Percentiles rank a stretch among this genome's conserved stretches.
phyloP scores from a whole-genome alignment of 1,284 basidiomycete species.

The Moesziomyces parantarcticus region DNA sequence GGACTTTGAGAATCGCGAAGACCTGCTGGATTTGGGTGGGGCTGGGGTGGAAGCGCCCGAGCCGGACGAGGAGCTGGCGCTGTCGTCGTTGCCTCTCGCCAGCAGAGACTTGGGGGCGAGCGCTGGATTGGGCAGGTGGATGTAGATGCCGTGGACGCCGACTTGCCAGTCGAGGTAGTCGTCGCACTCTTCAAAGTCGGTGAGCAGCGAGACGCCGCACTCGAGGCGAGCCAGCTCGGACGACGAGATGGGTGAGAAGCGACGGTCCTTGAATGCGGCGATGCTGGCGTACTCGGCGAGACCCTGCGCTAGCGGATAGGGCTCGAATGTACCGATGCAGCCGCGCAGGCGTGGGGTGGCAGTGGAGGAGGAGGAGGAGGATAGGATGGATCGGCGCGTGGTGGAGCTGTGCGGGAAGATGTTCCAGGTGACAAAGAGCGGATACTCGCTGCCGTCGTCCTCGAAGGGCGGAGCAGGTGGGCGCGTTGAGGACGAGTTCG shows the following conservation, averaged over 20 bases:
- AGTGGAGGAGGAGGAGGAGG: conserved; percentile 71
- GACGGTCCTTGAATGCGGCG: conserved; percentile 71
- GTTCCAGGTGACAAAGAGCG: conserved; percentile 98
- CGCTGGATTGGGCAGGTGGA: conserved; percentile 84
- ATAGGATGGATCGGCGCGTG: conserved; percentile 10
- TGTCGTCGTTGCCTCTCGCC: conserved; percentile 52
- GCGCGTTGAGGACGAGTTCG: background rate
- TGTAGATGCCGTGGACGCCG: conserved; percentile 90
- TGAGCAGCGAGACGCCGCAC: conserved; percentile 91
- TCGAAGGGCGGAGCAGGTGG: conserved; percentile 18
- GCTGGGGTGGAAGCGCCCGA: conserved; percentile 67
- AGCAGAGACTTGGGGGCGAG: conserved; percentile 71
- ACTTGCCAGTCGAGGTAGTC: conserved; percentile 92
- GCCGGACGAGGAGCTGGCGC: conserved; percentile 74
- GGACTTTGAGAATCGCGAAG: conserved; percentile 2
- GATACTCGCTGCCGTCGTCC: conserved; percentile 69
- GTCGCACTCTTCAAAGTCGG: conserved; percentile 85
- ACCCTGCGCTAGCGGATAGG: conserved; percentile 79
- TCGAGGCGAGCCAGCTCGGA: conserved; percentile 82
- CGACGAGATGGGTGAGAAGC: conserved; percentile 76
- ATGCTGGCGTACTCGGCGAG: conserved; percentile 87
- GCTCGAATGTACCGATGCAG: conserved; percentile 93
- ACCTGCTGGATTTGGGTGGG: conserved; percentile 14
- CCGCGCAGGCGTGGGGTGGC: conserved; percentile 79
- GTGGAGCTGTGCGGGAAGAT: conserved; percentile 69